Conservation (phyloP, 495 filamentous ascomycete species). For the Pyrenula massariospora region DNA sequence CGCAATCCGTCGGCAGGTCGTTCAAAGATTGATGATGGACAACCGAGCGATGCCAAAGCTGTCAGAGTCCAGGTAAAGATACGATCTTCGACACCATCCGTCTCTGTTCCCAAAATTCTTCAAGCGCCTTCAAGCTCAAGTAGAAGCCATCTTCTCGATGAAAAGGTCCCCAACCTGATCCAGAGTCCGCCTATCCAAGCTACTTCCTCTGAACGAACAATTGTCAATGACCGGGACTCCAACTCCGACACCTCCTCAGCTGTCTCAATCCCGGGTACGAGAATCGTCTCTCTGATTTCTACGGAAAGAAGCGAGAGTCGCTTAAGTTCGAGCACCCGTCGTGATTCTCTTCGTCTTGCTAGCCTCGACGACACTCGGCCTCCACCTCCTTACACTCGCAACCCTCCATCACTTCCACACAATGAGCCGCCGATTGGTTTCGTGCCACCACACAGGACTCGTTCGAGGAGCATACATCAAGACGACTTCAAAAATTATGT, state of each 20-base stretch:
- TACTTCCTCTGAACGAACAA: background rate
- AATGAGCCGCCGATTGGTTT: background rate
- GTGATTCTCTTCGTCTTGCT: background rate
- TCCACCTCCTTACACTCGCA: background rate
- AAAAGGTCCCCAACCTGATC: background rate
- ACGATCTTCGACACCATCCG: background rate
- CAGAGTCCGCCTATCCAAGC: background rate
- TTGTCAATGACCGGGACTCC: background rate
- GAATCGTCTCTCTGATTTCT: background rate
- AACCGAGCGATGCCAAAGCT: background rate
- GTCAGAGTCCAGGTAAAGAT: background rate
- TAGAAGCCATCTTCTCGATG: background rate
- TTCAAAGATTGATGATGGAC: background rate
- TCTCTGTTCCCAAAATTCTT: background rate
- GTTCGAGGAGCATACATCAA: background rate
- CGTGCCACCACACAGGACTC: background rate
- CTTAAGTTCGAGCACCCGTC: background rate
- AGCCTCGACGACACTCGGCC: background rate
- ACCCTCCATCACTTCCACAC: background rate
- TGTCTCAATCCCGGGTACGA: background rate
- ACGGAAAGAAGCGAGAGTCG: background rate
- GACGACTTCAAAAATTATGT: background rate
- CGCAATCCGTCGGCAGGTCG: background rate
- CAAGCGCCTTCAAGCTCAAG: background rate
- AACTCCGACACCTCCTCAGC: background rate